Evolutionary conservation across 345 rosid genomes (phyloP).

Genomic region (Nephelium lappaceum): DNA sequence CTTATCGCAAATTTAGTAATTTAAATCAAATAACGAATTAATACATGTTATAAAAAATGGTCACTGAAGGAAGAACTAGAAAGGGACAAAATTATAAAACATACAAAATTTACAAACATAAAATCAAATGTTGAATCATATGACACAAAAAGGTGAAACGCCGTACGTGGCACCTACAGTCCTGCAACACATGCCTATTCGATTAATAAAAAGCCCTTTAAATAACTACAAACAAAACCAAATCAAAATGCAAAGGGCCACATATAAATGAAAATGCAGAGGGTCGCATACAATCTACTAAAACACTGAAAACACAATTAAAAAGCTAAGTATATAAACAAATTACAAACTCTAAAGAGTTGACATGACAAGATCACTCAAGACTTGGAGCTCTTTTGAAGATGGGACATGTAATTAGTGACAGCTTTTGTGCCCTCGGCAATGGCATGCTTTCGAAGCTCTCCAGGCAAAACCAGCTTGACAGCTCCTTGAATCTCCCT

Average conservation of each 20-base stretch:
- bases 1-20: no score
- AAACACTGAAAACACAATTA: neutral
- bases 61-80: neutral
- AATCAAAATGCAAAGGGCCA: constrained; percentile 7
- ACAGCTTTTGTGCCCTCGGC: constrained; percentile 80
- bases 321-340: neutral
- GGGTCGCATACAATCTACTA: no score
- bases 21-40: no score
- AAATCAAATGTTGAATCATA: neutral
- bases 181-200: neutral
- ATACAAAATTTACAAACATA: no score
- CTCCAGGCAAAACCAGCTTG: constrained; percentile 71
- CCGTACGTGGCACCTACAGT: no score
- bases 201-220: neutral
- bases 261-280: neutral
- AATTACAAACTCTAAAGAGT: neutral
- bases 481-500: constrained; percentile 77
- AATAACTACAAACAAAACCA: neutral
- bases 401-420: constrained; percentile 38
- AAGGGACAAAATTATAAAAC: neutral
- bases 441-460: constrained; percentile 72
- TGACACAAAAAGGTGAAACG: neutral
- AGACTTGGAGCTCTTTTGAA: neutral
- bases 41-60: no score
- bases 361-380: no score